Base-by-base conservation (phyloP, 2,329 filamentous ascomycete genomes). In the Leptographium procerum region DNA sequence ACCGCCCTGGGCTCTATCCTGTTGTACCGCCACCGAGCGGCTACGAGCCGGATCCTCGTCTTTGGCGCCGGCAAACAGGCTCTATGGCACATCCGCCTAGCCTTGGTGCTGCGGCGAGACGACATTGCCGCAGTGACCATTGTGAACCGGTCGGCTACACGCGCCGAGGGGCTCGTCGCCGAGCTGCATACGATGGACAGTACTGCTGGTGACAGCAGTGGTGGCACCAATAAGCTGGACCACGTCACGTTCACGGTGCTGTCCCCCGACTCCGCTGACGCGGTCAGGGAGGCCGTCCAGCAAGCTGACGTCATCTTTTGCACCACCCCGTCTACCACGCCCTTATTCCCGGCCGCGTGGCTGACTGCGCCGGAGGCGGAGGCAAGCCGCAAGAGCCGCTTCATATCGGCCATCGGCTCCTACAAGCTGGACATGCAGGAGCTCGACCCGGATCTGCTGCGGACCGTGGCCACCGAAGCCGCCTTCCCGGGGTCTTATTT, bases 11-110 rank as follows among this genome's bases (percentile, higher is more conserved):
- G 81, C 0, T 79, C 80, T 14, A 81, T 85, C 59, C 75, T 87
- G 64, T 76, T 86, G 22, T 82, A 82, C 66, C 79, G 71, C 78
- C 82, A 59, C 61, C 62, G 68, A 59, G 33, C 58, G 28, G 40
- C 52, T 2, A 64, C 67, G 0, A 57, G 82, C 64, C 82, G 81
- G 19, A 64, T 88, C 1, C 77, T 83, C 5, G 77, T 88, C 33
- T 89, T 89, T 64, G 86, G 86, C 1, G 85, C 84, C 0, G 86
- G 86, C 33, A 83, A 81, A 62, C 85, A 88, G 69, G 86, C 86
- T 0, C 82, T 86, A 65, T 89, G 86, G 86, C 86, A 88, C 65
- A 79, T 86, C 10, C 78, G 84, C 1, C 76, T 89, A 7, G 82
- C 85, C 0, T 69, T 89, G 2, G 72, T 85, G 2, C 73, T 87